Conservation (phyloP, 345 rosid species). For the Gossypium turneri region DNA sequence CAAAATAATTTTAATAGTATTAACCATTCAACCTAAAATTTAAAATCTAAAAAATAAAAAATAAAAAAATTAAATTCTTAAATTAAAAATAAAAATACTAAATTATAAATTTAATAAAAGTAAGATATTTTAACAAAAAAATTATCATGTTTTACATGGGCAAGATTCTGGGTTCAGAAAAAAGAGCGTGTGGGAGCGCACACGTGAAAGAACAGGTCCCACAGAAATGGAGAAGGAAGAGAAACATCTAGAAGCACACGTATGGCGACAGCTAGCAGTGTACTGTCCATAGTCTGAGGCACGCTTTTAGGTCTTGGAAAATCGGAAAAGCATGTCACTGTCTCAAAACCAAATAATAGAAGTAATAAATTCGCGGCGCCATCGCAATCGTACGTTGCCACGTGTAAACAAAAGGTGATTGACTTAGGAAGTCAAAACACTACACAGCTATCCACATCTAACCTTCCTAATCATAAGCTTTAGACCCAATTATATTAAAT, state of each 20-base stretch:
- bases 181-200: neutral
- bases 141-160: no score
- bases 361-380: conserved; percentile 15
- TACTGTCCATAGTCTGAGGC: neutral
- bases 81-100: no score
- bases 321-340: conserved; percentile 8
- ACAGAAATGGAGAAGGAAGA: neutral
- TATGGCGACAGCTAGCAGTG: conserved; percentile 19
- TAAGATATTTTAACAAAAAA: no score
- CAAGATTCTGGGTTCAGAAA: no score
- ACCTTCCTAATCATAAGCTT: neutral
- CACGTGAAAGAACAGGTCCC: neutral
- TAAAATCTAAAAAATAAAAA: no score
- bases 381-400: conserved; percentile 6
- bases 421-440: neutral
- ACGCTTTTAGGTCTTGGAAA: neutral
- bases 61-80: no score
- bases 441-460: neutral
- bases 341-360: neutral
- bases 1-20: no score
- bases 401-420: neutral
- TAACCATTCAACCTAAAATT: no score
- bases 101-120: no score
- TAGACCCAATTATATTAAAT: neutral
- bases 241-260: conserved; percentile 21